These are phyloP conservation scores for Erythrophleum fordii DNA, from an alignment of 306 rosid species.

Conservation along the genomic window DNA sequence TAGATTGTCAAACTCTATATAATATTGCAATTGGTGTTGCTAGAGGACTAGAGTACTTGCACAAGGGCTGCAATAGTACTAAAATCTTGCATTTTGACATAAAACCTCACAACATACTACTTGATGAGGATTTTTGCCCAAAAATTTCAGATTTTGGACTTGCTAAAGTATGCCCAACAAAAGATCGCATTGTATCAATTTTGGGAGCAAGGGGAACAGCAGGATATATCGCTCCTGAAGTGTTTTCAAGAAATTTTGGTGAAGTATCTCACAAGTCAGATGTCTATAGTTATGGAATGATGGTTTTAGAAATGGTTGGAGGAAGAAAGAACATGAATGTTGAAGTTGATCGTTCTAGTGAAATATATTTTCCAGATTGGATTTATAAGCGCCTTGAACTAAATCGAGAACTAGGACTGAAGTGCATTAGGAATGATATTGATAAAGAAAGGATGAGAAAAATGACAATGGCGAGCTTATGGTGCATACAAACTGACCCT, in stretches of 20 bases:
- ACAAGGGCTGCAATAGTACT: slow-evolving; percentile 38
- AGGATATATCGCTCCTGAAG: slow-evolving; percentile 36
- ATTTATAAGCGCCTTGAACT: slow-evolving; percentile 32
- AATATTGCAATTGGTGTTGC: slow-evolving; percentile 43
- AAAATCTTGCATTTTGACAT: slow-evolving; percentile 49
- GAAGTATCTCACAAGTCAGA: slow-evolving; percentile 37
- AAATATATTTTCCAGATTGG: slow-evolving; percentile 40
- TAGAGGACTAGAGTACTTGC: slow-evolving; percentile 46
- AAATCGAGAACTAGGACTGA: slow-evolving; percentile 32
- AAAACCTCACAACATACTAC: slow-evolving; percentile 41
- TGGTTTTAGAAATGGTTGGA: slow-evolving; percentile 38
- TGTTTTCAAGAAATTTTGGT: slow-evolving; percentile 27
- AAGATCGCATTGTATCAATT: slow-evolving; percentile 16
- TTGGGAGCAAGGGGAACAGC: slow-evolving; percentile 27
- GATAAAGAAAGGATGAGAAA: slow-evolving; percentile 21
- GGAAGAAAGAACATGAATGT: slow-evolving; percentile 26
- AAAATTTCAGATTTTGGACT: slow-evolving; percentile 45
- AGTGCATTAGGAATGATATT: background rate
- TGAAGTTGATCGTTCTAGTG: slow-evolving; percentile 29
- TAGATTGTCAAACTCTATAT: slow-evolving; percentile 34
- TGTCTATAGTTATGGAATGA: slow-evolving; percentile 47
- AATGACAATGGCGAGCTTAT: slow-evolving; percentile 33
- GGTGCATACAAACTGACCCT: slow-evolving; percentile 42
- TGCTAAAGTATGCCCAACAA: slow-evolving; percentile 27
- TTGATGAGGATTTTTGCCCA: slow-evolving; percentile 2